Percentiles rank a stretch among this genome's conserved stretches.
Evolutionary conservation across 2,329 filamentous ascomycete species (phyloP).

Genomic region (Kalmusia sp.): DNA sequence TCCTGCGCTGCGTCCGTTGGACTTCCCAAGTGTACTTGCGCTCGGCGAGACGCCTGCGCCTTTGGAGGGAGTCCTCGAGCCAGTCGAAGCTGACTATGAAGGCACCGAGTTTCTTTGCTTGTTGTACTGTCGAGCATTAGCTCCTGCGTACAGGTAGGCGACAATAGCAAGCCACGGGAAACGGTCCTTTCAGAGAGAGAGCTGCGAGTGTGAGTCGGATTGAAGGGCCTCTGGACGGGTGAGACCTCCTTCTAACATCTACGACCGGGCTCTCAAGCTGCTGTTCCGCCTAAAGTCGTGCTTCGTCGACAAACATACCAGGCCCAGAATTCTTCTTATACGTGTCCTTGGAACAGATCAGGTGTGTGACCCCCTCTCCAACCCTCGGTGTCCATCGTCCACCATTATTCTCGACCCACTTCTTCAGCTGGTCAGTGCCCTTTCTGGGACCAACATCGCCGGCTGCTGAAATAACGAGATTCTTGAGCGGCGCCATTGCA

Average conservation of each 20-base stretch:
- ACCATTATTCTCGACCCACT: constrained; percentile 70
- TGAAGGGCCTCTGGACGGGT: too few relatives aligned
- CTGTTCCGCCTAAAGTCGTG: background rate
- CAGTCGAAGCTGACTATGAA: constrained; percentile 53
- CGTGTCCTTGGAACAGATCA: constrained; percentile 70
- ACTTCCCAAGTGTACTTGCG: constrained; percentile 43
- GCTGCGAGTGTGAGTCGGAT: too few relatives aligned
- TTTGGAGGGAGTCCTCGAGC: constrained; percentile 58
- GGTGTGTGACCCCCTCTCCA: constrained; percentile 69
- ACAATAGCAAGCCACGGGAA: too few relatives aligned
- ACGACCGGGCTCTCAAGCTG: background rate
- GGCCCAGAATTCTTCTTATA: constrained; percentile 59
- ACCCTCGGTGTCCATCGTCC: constrained; percentile 64
- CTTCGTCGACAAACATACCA: too few relatives aligned
- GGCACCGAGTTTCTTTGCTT: constrained; percentile 24
- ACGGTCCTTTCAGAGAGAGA: too few relatives aligned
- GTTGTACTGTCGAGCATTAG: constrained; percentile 21
- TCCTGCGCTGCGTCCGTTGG: constrained; percentile 37
- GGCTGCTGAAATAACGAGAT: constrained; percentile 62
- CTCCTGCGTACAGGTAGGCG: background rate
- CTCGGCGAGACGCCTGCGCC: constrained; percentile 38
- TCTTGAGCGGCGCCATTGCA: constrained; percentile 51
- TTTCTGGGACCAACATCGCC: constrained; percentile 61
- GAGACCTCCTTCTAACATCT: too few relatives aligned
- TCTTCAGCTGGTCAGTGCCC: constrained; percentile 60